Evolutionary conservation across 2,329 filamentous ascomycete genomes (phyloP).

Genomic region (Colletotrichum sansevieriae): DNA sequence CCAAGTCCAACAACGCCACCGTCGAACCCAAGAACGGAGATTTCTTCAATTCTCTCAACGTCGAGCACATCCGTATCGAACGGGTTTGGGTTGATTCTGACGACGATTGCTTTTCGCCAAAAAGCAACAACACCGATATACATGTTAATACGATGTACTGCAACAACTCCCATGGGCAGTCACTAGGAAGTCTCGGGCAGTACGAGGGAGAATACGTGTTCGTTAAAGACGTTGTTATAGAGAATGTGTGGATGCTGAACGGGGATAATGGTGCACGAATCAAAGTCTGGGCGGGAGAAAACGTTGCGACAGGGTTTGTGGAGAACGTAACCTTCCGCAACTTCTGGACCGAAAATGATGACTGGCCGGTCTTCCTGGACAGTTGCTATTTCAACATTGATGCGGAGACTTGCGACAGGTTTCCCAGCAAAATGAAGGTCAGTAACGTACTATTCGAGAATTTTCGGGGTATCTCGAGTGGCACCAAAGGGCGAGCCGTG

Average conservation of each 20-base stretch:
- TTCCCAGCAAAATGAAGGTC: constrained; percentile 69
- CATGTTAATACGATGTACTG: constrained; percentile 72
- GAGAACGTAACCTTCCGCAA: constrained; percentile 73
- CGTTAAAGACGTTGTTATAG: constrained; percentile 68
- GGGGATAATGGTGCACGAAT: constrained; percentile 67
- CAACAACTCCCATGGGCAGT: constrained; percentile 69
- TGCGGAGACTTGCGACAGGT: constrained; percentile 61
- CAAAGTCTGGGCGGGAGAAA: constrained; percentile 71
- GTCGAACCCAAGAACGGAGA: constrained; percentile 70
- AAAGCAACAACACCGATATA: constrained; percentile 70
- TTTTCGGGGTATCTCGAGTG: constrained; percentile 68
- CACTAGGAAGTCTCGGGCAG: constrained; percentile 70
- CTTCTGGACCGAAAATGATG: constrained; percentile 70
- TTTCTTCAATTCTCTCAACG: constrained; percentile 71
- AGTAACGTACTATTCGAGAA: constrained; percentile 71
- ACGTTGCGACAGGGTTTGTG: constrained; percentile 71
- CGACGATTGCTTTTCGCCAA: constrained; percentile 72
- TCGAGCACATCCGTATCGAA: constrained; percentile 64
- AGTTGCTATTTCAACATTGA: constrained; percentile 72
- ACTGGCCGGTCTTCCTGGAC: constrained; percentile 69
- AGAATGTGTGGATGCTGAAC: constrained; percentile 69
- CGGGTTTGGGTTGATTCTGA: constrained; percentile 65
- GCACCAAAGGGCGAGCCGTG: constrained; percentile 66
- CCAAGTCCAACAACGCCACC: constrained; percentile 60
- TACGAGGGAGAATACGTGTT: constrained; percentile 66